Conservation (phyloP, 2,329 filamentous ascomycete species). For the Eutypella sp. region DNA sequence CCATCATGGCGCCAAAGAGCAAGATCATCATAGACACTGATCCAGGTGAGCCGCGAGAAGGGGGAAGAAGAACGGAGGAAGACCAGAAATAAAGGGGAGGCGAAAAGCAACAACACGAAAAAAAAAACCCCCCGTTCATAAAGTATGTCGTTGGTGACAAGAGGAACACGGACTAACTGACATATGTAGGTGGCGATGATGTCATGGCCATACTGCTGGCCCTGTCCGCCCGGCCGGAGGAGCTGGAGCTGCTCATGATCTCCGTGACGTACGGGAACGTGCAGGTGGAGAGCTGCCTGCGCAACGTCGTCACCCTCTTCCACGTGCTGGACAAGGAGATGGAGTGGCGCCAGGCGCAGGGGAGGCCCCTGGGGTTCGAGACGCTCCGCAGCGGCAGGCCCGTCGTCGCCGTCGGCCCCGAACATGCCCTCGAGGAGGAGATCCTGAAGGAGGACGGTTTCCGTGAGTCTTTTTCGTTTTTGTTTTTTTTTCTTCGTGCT, state of each 20-base stretch:
- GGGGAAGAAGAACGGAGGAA: background rate
- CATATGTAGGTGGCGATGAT: slow-evolving; percentile 74
- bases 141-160: too few relatives aligned
- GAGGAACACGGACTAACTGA: slow-evolving; percentile 2
- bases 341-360: slow-evolving; percentile 70
- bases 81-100: too few relatives aligned
- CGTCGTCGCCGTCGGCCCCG: slow-evolving; percentile 79
- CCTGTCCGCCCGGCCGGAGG: slow-evolving; percentile 73
- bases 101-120: too few relatives aligned
- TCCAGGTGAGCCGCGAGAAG: slow-evolving; percentile 52
- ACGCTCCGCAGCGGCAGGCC: slow-evolving; percentile 70
- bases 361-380: slow-evolving; percentile 65
- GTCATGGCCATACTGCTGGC: slow-evolving; percentile 83
- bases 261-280: slow-evolving; percentile 95
- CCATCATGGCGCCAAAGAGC: slow-evolving; percentile 58
- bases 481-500: background rate
- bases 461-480: slow-evolving; percentile 52
- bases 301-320: slow-evolving; percentile 86
- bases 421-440: slow-evolving; percentile 80
- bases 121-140: too few relatives aligned
- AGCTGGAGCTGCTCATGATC: slow-evolving; percentile 79
- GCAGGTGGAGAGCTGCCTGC: slow-evolving; percentile 77
- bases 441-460: slow-evolving; percentile 80
- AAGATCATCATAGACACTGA: slow-evolving; percentile 96
- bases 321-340: slow-evolving; percentile 87